Percentiles rank a stretch among this genome's conserved stretches.
These are phyloP conservation scores for Boletus subparvulus DNA, from an alignment of 768 basidiomycete species.

Conservation along the genomic window DNA sequence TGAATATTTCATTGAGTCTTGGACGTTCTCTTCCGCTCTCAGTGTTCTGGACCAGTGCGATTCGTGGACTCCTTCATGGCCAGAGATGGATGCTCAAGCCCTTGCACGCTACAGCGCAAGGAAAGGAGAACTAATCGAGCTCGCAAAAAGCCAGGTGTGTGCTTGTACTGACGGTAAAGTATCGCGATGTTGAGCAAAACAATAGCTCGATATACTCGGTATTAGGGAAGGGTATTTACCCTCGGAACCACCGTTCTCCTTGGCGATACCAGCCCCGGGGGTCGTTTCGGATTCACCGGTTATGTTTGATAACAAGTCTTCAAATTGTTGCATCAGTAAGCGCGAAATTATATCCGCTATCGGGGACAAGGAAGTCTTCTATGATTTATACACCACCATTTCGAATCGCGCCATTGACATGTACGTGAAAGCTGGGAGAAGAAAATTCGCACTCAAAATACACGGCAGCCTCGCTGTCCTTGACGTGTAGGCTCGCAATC, in stretches of 20 bases:
- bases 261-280: slow-evolving; percentile 33
- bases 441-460: slow-evolving; percentile 82
- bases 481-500: slow-evolving; percentile 66
- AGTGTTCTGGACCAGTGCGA: slow-evolving; percentile 81
- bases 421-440: slow-evolving; percentile 79
- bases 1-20: slow-evolving; percentile 81
- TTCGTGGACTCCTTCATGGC: slow-evolving; percentile 54
- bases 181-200: slow-evolving; percentile 2
- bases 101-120: slow-evolving; percentile 63
- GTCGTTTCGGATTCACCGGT: slow-evolving; percentile 14
- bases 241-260: slow-evolving; percentile 66
- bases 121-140: slow-evolving; percentile 85
- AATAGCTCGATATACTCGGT: slow-evolving; percentile 84
- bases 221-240: slow-evolving; percentile 74
- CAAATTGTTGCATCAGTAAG: slow-evolving; percentile 48
- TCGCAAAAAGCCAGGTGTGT: slow-evolving; percentile 83
- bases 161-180: neutral
- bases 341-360: slow-evolving; percentile 60
- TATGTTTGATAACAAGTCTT: slow-evolving; percentile 22
- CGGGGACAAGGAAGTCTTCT: slow-evolving; percentile 59
- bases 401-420: slow-evolving; percentile 84
- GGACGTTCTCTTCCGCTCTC: slow-evolving; percentile 89
- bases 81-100: slow-evolving; percentile 45
- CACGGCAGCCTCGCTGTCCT: slow-evolving; percentile 86
- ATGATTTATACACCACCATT: slow-evolving; percentile 68